These are phyloP conservation scores for Anthracocystis panici-leucophaei DNA, from an alignment of 1,284 basidiomycete genomes.

Conservation along the genomic window DNA sequence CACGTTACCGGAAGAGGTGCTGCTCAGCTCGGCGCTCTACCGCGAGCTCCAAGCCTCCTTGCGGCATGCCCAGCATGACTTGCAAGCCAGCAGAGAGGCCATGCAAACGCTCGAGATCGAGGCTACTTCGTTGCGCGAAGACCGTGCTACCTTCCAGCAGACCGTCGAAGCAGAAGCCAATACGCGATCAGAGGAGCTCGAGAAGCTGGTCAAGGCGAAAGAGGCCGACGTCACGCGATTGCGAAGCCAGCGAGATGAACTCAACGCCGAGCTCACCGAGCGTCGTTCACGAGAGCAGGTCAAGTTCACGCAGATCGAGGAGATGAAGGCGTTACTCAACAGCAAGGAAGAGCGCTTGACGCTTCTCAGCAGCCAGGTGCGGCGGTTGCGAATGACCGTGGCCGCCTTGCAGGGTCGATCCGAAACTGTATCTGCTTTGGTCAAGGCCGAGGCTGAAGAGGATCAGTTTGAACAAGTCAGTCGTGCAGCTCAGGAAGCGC, in stretches of 20 bases:
- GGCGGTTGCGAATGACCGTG: slow-evolving; percentile 80
- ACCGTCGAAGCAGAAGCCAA: slow-evolving; percentile 55
- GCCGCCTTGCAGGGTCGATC: slow-evolving; percentile 81
- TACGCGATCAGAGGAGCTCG: slow-evolving; percentile 76
- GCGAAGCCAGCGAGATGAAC: slow-evolving; percentile 47
- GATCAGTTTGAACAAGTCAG: slow-evolving; percentile 45
- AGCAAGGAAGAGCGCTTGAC: slow-evolving; percentile 78
- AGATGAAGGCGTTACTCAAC: slow-evolving; percentile 64
- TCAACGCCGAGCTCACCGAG: slow-evolving; percentile 60
- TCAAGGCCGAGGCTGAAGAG: slow-evolving; percentile 70
- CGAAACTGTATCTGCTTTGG: slow-evolving; percentile 80
- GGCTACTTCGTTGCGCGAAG: slow-evolving; percentile 59
- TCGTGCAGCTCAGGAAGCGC: slow-evolving; percentile 31
- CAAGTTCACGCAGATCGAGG: slow-evolving; percentile 63
- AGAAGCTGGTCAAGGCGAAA: slow-evolving; percentile 79
- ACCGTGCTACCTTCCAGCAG: slow-evolving; percentile 41
- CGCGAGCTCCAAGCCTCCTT: slow-evolving; percentile 34
- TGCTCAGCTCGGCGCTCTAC: slow-evolving; percentile 35
- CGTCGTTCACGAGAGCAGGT: slow-evolving; percentile 62
- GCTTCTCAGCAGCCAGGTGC: slow-evolving; percentile 80
- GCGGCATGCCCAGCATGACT: slow-evolving; percentile 30
- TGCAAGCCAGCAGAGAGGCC: slow-evolving; percentile 21
- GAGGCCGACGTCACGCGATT: slow-evolving; percentile 72
- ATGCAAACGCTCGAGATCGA: slow-evolving; percentile 50
- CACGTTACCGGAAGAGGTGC: slow-evolving; percentile 39